Conservation (phyloP, 345 rosid species). For the Anastatica hierochuntica region DNA sequence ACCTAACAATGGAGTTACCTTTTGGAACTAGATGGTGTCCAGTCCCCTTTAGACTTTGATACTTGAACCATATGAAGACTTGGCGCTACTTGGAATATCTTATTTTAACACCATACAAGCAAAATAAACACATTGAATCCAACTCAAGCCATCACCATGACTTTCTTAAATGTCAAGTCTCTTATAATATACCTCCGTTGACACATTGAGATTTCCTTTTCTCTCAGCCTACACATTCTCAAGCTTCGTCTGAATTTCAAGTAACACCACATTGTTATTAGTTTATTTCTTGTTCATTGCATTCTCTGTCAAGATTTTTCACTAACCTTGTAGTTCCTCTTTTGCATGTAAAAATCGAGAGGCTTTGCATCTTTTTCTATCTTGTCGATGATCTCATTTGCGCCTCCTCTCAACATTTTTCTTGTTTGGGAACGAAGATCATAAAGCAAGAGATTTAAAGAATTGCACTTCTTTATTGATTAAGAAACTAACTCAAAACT, state of each 20-base stretch:
- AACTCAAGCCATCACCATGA: background rate
- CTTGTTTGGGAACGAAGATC: too few species aligned
- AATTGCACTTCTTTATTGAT: too few species aligned
- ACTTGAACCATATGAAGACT: slow-evolving; percentile 92
- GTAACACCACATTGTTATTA: background rate
- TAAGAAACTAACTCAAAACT: too few species aligned
- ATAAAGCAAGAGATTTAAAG: too few species aligned
- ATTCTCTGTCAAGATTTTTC: background rate
- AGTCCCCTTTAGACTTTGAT: slow-evolving; percentile 93
- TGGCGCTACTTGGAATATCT: slow-evolving; percentile 96
- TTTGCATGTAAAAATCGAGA: slow-evolving; percentile 82
- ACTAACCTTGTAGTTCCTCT: slow-evolving; percentile 83
- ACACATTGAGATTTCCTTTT: slow-evolving; percentile 82
- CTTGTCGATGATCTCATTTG: slow-evolving; percentile 74
- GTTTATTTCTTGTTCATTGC: background rate
- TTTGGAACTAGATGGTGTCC: slow-evolving; percentile 86
- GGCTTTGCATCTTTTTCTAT: slow-evolving; percentile 90
- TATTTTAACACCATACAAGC: slow-evolving; percentile 11
- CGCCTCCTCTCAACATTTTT: slow-evolving; percentile 67
- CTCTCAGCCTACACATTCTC: slow-evolving; percentile 85
- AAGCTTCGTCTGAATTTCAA: slow-evolving; percentile 63
- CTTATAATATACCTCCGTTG: slow-evolving; percentile 57
- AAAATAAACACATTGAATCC: background rate
- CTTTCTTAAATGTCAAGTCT: background rate
- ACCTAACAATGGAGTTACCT: slow-evolving; percentile 33